Evolutionary conservation across 257 asterid species (phyloP).

Genomic region (Handroanthus guayacan): DNA sequence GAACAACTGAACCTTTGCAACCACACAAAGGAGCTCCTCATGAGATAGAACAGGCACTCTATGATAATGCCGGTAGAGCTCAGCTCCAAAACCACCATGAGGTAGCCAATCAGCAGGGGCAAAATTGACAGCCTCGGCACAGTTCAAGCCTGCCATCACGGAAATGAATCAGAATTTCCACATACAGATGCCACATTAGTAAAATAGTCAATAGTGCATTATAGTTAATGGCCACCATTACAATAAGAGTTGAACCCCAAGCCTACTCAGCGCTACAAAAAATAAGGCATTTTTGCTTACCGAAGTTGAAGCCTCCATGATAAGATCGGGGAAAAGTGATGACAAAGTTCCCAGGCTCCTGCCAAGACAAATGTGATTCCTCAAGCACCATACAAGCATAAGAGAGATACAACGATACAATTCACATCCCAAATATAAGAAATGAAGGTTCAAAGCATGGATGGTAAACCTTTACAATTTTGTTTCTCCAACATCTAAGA

Average conservation of each 20-base stretch:
- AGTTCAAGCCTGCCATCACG: slow-evolving; percentile 76
- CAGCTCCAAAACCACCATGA: slow-evolving; percentile 97
- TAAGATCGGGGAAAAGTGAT: slow-evolving; percentile 96
- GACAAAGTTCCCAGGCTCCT: slow-evolving; percentile 99
- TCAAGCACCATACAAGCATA: slow-evolving; percentile 1
- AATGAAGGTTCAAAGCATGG: neutral
- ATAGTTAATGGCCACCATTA: slow-evolving; percentile 6
- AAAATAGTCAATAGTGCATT: slow-evolving; percentile 16
- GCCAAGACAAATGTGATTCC: slow-evolving; percentile 41
- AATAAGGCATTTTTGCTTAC: slow-evolving; percentile 52
- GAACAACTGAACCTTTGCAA: slow-evolving; percentile 68
- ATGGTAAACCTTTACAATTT: slow-evolving; percentile 12
- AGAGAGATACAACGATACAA: slow-evolving; percentile 7
- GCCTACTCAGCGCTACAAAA: slow-evolving; percentile 19
- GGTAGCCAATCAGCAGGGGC: slow-evolving; percentile 99
- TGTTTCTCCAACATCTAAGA: slow-evolving; percentile 8
- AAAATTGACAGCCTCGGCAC: slow-evolving; percentile 99
- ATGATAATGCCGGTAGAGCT: slow-evolving; percentile 82
- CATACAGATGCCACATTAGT: slow-evolving; percentile 16
- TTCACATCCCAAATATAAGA: slow-evolving; percentile 15
- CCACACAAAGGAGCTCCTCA: slow-evolving; percentile 91
- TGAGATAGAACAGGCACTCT: slow-evolving; percentile 93
- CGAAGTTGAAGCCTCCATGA: slow-evolving; percentile 98
- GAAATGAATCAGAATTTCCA: slow-evolving; percentile 39
- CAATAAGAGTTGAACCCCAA: slow-evolving; percentile 17